Evolutionary conservation across 345 rosid species (phyloP), one percentile per base, ranked within the genome.

Genomic region (Acer negundo): DNA sequence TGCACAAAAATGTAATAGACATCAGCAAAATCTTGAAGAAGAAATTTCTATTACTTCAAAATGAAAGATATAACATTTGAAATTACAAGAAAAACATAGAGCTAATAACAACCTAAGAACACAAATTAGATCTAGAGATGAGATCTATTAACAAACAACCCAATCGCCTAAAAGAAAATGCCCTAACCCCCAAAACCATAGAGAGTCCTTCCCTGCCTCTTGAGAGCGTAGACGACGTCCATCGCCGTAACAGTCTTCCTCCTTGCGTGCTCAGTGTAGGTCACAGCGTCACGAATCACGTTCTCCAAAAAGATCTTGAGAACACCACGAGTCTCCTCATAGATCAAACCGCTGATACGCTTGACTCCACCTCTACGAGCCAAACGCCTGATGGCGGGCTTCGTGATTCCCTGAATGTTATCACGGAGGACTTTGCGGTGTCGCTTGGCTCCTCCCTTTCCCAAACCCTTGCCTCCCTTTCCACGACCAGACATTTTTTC

Each of bases 381-480:
- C 67, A 88, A 65, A 16, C 89, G 86, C 2, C 91, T 81, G 19
- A 86, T 84, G 8, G 89, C 89, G 1, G 87, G 89, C 62, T 86
- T 84, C 0, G 89, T 86, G 80, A 86, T 88, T 1, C 91, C 90
- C 82, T 88, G 92, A 58, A 88, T 88, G 84, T 88, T 88, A 67
- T 88, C 92, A 1, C 92, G 76, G 10, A 88, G 81, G 0, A 88
- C 92, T 83, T 88, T 88, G 15, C 88, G 79, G 40, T 88, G 92
- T 28, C 92, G 73, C 46, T 89, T 89, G 0, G 90, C 92, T 59
- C 92, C 92, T 59, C 92, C 92, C 65, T 89, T 89, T 0, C 92
- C 92, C 79, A 88, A 71, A 0, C 92, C 92, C 81, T 88, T 88
- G 0, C 92, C 92, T 47, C 92, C 92, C 85, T 89, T 89, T 58